Base-by-base conservation (phyloP, 208 protist species). In the Acanthamoeba sp. region DNA sequence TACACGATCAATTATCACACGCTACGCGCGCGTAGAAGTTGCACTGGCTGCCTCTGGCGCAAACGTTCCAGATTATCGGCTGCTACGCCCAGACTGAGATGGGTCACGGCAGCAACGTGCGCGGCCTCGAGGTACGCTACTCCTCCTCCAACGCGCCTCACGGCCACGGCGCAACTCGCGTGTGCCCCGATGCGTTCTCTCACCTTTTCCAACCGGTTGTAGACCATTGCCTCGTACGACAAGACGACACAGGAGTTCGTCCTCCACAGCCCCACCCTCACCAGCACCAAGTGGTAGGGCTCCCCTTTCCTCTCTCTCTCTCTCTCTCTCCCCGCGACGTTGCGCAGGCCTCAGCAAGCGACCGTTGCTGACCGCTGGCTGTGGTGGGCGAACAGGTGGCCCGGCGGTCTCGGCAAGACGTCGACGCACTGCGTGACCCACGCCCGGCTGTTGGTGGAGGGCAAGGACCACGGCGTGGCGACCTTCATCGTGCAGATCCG, bases 401-500 rank as follows among this genome's bases (percentile, higher is more conserved):
- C 95, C 42, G 96, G 96, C 66, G 90, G 62, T 45, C 20, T 94
- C 10, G 95, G 50, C 29, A 16, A 91, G 29, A 64, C 82, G 36
- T 89, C 93, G 7, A 95, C 82, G 0, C 93, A 96, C 90, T 45
- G 80, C 29, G 95, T 97, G 12, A 95, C 97, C 7, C 95, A 96
- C 55, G 96, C 97, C 1, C 92, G 89, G 36, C 73, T 98, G 1
- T 87, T 97, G 5, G 80, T 96, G 40, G 48, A 94, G 20, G 95
- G 88, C 32, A 91, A 88, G 40, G 73, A 36, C 27, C 38, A 34
- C 64, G 97, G 97, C 62, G 82, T 96, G 10, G 95, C 97, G 32
- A 34, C 93, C 2, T 97, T 98, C 66, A 48, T 98, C 2, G 95
- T 97, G 1, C 96, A 93, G 42, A 78, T 98, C 22, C 89, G 97